A percentile compares a stretch with the other conserved stretches of the same genome.
Evolutionary conservation across 768 basidiomycete species (phyloP).

Genomic region (Epithele typhae): DNA sequence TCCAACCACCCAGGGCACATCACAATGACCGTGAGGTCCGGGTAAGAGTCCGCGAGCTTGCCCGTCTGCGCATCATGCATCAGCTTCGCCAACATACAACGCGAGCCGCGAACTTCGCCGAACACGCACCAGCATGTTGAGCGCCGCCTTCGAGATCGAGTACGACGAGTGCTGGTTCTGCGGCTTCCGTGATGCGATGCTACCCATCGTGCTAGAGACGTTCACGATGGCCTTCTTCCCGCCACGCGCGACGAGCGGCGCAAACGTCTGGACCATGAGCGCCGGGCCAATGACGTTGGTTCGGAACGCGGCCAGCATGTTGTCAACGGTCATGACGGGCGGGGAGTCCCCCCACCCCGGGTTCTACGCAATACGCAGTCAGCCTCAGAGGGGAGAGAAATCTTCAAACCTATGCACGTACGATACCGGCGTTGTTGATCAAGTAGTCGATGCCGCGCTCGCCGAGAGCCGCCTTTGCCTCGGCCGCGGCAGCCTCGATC

Average conservation of each 20-base stretch:
- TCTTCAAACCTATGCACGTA: neutral
- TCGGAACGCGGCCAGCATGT: slow-evolving; percentile 21
- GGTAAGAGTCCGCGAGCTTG: slow-evolving; percentile 13
- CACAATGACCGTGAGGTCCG: slow-evolving; percentile 9
- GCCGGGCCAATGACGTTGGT: slow-evolving; percentile 34
- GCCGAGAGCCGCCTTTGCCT: slow-evolving; percentile 20
- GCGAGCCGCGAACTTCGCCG: neutral
- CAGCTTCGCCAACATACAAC: neutral
- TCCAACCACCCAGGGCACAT: slow-evolving; percentile 17
- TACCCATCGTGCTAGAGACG: slow-evolving; percentile 28
- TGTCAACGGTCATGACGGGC: slow-evolving; percentile 22
- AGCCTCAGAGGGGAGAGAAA: neutral
- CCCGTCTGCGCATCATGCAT: slow-evolving; percentile 6
- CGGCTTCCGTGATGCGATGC: slow-evolving; percentile 24
- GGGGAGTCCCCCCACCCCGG: slow-evolving; percentile 22
- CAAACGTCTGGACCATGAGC: slow-evolving; percentile 29
- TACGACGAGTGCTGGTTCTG: slow-evolving; percentile 26
- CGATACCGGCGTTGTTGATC: slow-evolving; percentile 36
- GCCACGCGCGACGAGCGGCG: slow-evolving; percentile 30
- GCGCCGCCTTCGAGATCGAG: slow-evolving; percentile 31
- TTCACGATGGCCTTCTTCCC: slow-evolving; percentile 30
- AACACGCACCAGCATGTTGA: slow-evolving; percentile 34
- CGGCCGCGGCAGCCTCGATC: slow-evolving; percentile 23
- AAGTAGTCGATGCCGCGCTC: slow-evolving; percentile 34
- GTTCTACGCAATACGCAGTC: neutral